phyloP scores from a whole-genome alignment of 2,329 filamentous ascomycete genomes.

The Aspergillus brasiliensis region DNA sequence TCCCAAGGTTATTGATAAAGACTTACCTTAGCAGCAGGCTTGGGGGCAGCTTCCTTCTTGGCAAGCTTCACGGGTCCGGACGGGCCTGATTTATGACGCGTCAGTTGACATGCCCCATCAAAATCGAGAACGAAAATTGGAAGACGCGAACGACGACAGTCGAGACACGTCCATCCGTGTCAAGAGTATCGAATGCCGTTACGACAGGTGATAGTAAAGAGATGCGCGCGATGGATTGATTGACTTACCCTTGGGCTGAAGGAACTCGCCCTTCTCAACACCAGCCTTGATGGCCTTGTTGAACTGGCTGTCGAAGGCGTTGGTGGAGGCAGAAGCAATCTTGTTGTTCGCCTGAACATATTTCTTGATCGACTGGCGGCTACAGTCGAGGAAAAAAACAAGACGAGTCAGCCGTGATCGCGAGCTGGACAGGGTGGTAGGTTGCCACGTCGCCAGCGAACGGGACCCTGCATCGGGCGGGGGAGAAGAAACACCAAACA shows the following conservation, averaged over 20 bases:
- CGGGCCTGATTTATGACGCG: constrained; percentile 58
- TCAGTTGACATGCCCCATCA: constrained; percentile 26
- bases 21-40: constrained; percentile 46
- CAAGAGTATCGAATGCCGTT: background rate
- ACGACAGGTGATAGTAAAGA: background rate
- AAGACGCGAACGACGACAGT: background rate
- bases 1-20: background rate
- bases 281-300: constrained; percentile 81
- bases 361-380: constrained; percentile 74
- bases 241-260: constrained; percentile 82
- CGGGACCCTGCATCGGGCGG: constrained; percentile 12
- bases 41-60: constrained; percentile 65
- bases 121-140: background rate
- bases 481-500: constrained; percentile 25
- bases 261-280: constrained; percentile 83
- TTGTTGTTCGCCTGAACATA: constrained; percentile 74
- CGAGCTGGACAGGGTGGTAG: constrained; percentile 19
- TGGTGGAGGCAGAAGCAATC: constrained; percentile 56
- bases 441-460: constrained; percentile 21
- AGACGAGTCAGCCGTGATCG: constrained; percentile 32
- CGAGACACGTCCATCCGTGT: background rate
- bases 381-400: constrained; percentile 38
- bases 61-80: constrained; percentile 92
- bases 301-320: constrained; percentile 72
- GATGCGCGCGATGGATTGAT: constrained; percentile 2